phyloP scores from a whole-genome alignment of 768 basidiomycete genomes.

The Boletus rubroflammeus region DNA sequence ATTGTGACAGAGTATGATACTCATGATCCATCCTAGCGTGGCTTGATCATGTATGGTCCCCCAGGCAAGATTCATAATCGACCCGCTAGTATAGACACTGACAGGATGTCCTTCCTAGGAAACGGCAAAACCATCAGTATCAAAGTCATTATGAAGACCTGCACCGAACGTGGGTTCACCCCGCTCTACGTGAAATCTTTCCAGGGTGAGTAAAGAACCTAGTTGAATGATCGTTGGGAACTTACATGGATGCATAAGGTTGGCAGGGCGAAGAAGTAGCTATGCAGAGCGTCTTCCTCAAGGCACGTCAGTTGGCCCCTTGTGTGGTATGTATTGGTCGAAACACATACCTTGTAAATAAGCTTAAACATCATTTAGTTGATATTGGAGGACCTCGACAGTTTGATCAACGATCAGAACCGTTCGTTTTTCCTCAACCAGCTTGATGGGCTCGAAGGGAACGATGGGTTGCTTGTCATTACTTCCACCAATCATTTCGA shows the following conservation, averaged over 20 bases:
- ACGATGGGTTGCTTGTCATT: conserved; percentile 76
- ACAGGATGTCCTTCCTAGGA: conserved; percentile 37
- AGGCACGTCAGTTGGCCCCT: conserved; percentile 68
- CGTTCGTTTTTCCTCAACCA: conserved; percentile 89
- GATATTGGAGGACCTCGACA: conserved; percentile 68
- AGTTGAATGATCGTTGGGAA: not conserved
- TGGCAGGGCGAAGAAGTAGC: conserved; percentile 60
- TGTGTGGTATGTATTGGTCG: conserved; percentile 53
- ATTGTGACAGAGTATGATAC: not conserved
- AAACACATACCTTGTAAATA: conserved; percentile 26
- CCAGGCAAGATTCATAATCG: conserved; percentile 44
- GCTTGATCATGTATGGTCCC: conserved; percentile 80
- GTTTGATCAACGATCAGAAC: conserved; percentile 72
- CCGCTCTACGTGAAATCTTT: conserved; percentile 85
- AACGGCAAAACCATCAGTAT: conserved; percentile 85
- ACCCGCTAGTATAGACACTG: not conserved
- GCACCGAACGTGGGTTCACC: conserved; percentile 55
- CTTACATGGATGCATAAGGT: conserved; percentile 33
- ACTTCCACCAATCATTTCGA: conserved; percentile 85
- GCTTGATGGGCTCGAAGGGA: conserved; percentile 74
- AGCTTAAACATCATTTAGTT: conserved; percentile 11
- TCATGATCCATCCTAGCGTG: conserved; percentile 47
- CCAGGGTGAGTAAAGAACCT: conserved; percentile 43
- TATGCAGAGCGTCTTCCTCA: conserved; percentile 65
- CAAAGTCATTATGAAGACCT: conserved; percentile 77